Percentiles rank a stretch among this genome's conserved stretches.
Conservation (phyloP, 164 flowering plant genomes). For the Dillenia suffruticosa region DNA sequence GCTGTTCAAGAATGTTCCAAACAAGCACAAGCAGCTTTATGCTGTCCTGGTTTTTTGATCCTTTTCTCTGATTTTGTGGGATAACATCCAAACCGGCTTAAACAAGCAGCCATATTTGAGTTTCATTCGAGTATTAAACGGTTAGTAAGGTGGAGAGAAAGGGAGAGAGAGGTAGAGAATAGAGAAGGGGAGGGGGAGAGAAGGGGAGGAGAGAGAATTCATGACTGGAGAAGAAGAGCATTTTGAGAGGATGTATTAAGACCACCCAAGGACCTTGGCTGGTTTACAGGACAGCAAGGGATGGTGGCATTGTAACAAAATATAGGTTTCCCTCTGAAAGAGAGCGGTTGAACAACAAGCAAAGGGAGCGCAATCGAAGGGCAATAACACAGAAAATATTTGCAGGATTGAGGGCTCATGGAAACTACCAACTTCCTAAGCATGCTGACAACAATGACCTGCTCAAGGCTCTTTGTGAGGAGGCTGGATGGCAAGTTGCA, state of each 20-base stretch:
- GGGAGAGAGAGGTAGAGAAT: background rate
- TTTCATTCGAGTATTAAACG: background rate
- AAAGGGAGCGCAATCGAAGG: slow-evolving; percentile 44
- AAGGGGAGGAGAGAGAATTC: too few relatives aligned
- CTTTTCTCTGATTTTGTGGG: too few relatives aligned
- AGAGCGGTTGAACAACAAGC: slow-evolving; percentile 47
- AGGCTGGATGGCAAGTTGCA: slow-evolving; percentile 65
- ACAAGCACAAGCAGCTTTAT: too few relatives aligned
- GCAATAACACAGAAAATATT: slow-evolving; percentile 37
- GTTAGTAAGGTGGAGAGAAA: background rate
- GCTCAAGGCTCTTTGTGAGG: slow-evolving; percentile 55
- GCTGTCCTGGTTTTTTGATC: too few relatives aligned
- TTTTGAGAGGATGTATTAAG: slow-evolving; percentile 42
- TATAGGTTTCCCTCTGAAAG: slow-evolving; percentile 36
- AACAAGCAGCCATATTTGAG: background rate
- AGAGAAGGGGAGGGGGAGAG: background rate
- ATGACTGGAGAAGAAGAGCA: slow-evolving; percentile 2
- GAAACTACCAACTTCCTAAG: slow-evolving; percentile 50
- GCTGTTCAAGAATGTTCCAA: too few relatives aligned
- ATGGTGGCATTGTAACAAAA: slow-evolving; percentile 27
- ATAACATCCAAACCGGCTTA: background rate
- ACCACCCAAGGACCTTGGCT: slow-evolving; percentile 42
- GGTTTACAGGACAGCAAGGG: slow-evolving; percentile 28
- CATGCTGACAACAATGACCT: slow-evolving; percentile 50
- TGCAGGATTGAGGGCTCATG: slow-evolving; percentile 43